phyloP scores from a whole-genome alignment of 345 rosid species.

The Aquilaria sinensis region DNA sequence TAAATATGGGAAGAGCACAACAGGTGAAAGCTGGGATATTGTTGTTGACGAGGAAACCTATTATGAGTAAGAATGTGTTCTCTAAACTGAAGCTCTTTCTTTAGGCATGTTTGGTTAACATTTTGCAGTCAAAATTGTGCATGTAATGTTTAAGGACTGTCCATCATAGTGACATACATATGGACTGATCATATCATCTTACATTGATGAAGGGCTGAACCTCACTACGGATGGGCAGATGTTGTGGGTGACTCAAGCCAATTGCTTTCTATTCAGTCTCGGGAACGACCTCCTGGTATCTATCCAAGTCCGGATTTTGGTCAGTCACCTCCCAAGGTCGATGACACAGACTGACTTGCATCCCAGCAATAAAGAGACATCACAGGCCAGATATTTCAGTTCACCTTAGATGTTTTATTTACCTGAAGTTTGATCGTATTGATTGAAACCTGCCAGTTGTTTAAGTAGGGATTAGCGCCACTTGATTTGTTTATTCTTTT shows the following conservation, averaged over 20 bases:
- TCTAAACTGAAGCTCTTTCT: not conserved
- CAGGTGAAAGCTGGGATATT: conserved; percentile 97
- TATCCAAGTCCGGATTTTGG: conserved; percentile 70
- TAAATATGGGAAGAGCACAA: conserved; percentile 95
- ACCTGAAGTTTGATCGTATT: conserved; percentile 14
- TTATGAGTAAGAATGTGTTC: conserved; percentile 59
- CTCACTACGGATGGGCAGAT: conserved; percentile 99
- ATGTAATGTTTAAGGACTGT: not conserved
- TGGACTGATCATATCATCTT: not conserved
- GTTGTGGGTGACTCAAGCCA: conserved; percentile 88
- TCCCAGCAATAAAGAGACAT: conserved; percentile 12
- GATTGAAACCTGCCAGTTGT: conserved; percentile 10
- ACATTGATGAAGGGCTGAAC: conserved; percentile 64
- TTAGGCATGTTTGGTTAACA: not conserved
- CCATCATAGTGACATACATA: not conserved
- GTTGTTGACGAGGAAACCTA: conserved; percentile 91
- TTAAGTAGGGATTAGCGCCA: conserved; percentile 6
- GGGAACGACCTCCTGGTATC: conserved; percentile 82
- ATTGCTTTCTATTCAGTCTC: conserved; percentile 70
- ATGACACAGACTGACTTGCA: conserved; percentile 28
- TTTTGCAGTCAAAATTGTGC: not conserved
- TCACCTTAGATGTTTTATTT: conserved; percentile 8
- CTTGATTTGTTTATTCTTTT: conserved; percentile 37
- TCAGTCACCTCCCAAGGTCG: conserved; percentile 41
- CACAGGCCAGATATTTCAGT: conserved; percentile 10